Conservation (phyloP, 768 basidiomycete genomes). For the Lyophyllum atratum region DNA sequence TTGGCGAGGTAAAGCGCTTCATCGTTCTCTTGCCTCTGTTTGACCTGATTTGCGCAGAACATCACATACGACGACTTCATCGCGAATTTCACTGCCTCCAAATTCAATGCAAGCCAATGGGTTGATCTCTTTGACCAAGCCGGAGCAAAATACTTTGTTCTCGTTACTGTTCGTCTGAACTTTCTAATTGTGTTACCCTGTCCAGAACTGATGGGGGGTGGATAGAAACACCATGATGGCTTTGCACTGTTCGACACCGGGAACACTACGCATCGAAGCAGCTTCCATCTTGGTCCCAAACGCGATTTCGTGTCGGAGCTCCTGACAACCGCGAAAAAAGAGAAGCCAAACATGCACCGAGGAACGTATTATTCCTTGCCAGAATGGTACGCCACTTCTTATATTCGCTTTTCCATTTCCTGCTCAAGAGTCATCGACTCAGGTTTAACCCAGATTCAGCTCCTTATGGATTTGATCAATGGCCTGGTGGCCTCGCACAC, state of each 20-base stretch:
- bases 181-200: neutral
- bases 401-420: neutral
- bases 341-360: constrained; percentile 52
- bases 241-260: constrained; percentile 57
- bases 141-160: constrained; percentile 64
- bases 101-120: constrained; percentile 58
- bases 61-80: constrained; percentile 63
- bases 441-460: constrained; percentile 60
- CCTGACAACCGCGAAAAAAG: constrained; percentile 46
- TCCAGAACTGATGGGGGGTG: neutral
- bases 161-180: constrained; percentile 43
- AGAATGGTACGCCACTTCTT: constrained; percentile 41
- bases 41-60: constrained; percentile 29
- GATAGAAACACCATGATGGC: constrained; percentile 65
- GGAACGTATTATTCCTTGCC: constrained; percentile 62
- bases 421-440: neutral
- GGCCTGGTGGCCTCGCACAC: constrained; percentile 57
- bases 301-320: constrained; percentile 55
- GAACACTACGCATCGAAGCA: constrained; percentile 52
- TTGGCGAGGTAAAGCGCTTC: constrained; percentile 38
- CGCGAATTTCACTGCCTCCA: constrained; percentile 48
- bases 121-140: constrained; percentile 53
- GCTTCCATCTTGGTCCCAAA: constrained; percentile 48
- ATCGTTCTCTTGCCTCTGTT: neutral
- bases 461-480: constrained; percentile 48